Evolutionary conservation across 164 flowering plant genomes (phyloP).

Genomic region (Cinnamomum micranthum): DNA sequence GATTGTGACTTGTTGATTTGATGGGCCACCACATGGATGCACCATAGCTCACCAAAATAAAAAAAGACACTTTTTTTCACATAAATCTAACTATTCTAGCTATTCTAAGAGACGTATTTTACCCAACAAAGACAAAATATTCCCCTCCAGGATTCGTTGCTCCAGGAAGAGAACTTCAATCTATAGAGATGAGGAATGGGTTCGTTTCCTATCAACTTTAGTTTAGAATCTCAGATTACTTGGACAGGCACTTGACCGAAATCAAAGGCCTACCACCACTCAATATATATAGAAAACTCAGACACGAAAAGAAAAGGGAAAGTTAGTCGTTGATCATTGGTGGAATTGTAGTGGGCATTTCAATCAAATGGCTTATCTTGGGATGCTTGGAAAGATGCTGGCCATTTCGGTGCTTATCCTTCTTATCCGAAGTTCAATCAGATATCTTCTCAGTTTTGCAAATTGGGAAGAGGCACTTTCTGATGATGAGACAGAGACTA

Average conservation of each 20-base stretch:
- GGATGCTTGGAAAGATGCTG: neutral
- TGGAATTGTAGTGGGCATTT: neutral
- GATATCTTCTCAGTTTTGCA: neutral
- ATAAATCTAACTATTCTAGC: neutral
- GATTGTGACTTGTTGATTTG: too few relatives aligned
- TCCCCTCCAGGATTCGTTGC: neutral
- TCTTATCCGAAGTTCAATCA: neutral
- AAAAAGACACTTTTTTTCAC: neutral
- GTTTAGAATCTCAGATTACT: neutral
- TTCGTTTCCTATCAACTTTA: neutral
- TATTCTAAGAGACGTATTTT: neutral
- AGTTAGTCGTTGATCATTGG: neutral
- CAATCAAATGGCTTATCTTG: neutral
- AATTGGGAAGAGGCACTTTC: neutral
- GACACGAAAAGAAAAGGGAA: too few relatives aligned
- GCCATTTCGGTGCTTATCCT: neutral
- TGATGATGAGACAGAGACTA: neutral
- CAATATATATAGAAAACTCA: neutral
- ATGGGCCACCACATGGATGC: too few relatives aligned
- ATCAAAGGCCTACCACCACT: neutral
- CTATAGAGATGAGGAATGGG: neutral
- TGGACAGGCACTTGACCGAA: neutral
- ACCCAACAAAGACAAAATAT: too few relatives aligned
- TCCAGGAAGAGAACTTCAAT: neutral
- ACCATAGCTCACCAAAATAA: too few relatives aligned